A percentile compares a stretch with the other conserved stretches of the same genome.
Evolutionary conservation across 2,329 filamentous ascomycete genomes (phyloP).

Genomic region (Celoporthe dispersa): DNA sequence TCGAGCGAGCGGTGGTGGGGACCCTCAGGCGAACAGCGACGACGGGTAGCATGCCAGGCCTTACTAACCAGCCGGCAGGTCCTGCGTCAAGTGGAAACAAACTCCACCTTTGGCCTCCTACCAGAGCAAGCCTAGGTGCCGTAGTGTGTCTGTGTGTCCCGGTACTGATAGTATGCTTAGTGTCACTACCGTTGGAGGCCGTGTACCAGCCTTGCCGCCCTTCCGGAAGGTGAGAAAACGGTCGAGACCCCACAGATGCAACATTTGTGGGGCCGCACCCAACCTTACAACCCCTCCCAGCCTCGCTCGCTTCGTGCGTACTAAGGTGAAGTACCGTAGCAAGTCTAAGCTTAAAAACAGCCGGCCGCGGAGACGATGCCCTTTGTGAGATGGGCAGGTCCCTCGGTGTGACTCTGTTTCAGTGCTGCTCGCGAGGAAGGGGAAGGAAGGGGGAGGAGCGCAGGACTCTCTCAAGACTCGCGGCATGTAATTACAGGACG

Average conservation of each 20-base stretch:
- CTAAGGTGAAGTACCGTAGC: background rate
- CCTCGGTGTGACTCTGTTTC: background rate
- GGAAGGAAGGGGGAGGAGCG: too few species aligned
- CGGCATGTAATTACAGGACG: background rate
- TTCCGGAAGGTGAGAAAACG: background rate
- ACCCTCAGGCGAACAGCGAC: background rate
- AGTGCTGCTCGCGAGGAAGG: background rate
- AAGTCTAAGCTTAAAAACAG: conserved; percentile 2
- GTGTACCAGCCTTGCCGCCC: too few species aligned
- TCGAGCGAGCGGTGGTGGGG: background rate
- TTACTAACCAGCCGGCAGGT: background rate
- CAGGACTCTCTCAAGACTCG: background rate
- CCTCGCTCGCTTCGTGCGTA: background rate
- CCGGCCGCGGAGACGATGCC: background rate
- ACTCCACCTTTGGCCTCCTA: background rate
- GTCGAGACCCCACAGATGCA: background rate
- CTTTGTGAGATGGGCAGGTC: background rate
- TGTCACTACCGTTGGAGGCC: background rate
- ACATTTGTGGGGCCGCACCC: background rate
- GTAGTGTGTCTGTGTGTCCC: background rate
- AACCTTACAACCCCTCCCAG: background rate
- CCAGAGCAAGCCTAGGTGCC: background rate
- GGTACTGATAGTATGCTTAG: background rate
- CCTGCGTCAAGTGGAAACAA: background rate
- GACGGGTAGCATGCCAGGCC: background rate